Conservation (phyloP, 441 rosid species). For the Dalechampia spathulata region DNA sequence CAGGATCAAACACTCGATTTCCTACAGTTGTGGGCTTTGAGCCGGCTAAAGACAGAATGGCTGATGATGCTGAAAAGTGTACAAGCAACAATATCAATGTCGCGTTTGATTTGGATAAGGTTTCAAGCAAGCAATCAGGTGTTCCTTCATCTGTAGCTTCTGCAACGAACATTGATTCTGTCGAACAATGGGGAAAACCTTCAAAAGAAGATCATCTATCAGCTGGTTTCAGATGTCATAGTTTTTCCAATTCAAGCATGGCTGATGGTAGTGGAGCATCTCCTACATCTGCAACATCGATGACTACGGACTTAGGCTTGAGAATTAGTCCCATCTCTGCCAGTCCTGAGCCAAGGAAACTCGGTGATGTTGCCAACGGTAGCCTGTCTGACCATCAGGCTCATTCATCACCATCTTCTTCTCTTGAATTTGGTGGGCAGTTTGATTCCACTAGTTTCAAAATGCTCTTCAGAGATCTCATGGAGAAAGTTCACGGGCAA, state of each 20-base stretch:
- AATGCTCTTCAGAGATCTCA: constrained; percentile 40
- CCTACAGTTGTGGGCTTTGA: constrained; percentile 30
- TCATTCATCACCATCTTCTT: constrained; percentile 37
- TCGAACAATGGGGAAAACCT: constrained; percentile 27
- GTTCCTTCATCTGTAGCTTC: constrained; percentile 18
- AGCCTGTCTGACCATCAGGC: constrained; percentile 21
- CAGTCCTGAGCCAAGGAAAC: constrained; percentile 20
- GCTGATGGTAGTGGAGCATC: constrained; percentile 41
- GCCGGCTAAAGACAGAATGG: constrained; percentile 24
- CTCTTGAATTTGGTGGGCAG: constrained; percentile 27
- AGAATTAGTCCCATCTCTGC: constrained; percentile 33
- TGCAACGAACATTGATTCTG: constrained; percentile 18
- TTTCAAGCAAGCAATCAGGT: constrained; percentile 11
- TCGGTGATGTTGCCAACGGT: constrained; percentile 16
- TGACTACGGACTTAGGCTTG: constrained; percentile 53
- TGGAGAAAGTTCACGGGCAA: constrained; percentile 53
- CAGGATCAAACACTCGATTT: constrained; percentile 16
- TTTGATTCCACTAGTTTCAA: constrained; percentile 39
- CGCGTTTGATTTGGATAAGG: constrained; percentile 20
- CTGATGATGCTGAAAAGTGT: constrained; percentile 17
- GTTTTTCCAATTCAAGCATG: constrained; percentile 44
- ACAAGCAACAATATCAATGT: constrained; percentile 11
- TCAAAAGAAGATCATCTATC: constrained; percentile 27
- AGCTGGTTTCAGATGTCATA: constrained; percentile 26
- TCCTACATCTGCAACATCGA: constrained; percentile 46